Evolutionary conservation across 2,329 filamentous ascomycete species (phyloP).

Genomic region (Aspergillus oerlinghausenensis): DNA sequence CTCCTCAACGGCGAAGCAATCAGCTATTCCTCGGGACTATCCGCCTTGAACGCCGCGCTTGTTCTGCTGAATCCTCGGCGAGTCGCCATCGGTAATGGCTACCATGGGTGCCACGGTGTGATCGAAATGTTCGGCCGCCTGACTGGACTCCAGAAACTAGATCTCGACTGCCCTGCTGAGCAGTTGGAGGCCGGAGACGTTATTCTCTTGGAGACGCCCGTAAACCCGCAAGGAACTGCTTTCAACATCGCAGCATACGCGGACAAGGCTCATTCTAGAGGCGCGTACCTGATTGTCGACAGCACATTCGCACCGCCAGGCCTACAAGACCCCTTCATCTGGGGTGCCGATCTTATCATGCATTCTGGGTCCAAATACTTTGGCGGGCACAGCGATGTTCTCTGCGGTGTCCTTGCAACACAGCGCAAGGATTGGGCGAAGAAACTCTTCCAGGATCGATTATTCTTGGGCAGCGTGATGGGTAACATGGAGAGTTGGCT

Average conservation of each 20-base stretch:
- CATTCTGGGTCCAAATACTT: slow-evolving; percentile 95
- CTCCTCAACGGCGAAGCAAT: slow-evolving; percentile 63
- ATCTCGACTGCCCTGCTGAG: slow-evolving; percentile 63
- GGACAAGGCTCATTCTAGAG: slow-evolving; percentile 63
- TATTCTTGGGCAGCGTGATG: slow-evolving; percentile 78
- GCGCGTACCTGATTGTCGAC: slow-evolving; percentile 78
- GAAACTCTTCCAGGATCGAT: slow-evolving; percentile 61
- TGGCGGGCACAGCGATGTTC: slow-evolving; percentile 88
- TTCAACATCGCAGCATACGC: slow-evolving; percentile 69
- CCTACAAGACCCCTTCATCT: slow-evolving; percentile 76
- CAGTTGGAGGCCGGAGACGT: slow-evolving; percentile 73
- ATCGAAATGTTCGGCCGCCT: slow-evolving; percentile 69
- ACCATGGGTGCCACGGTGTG: slow-evolving; percentile 91
- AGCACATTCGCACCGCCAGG: slow-evolving; percentile 90
- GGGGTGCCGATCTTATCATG: slow-evolving; percentile 82
- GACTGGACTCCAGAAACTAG: slow-evolving; percentile 67
- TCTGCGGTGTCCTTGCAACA: slow-evolving; percentile 77
- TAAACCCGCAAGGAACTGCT: slow-evolving; percentile 85
- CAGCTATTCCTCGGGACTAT: slow-evolving; percentile 78
- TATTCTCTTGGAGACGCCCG: slow-evolving; percentile 85
- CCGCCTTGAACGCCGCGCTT: slow-evolving; percentile 82
- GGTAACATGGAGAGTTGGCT: slow-evolving; percentile 90
- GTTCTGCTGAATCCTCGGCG: slow-evolving; percentile 78
- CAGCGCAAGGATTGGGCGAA: slow-evolving; percentile 55
- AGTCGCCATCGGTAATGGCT: slow-evolving; percentile 77